Evolutionary conservation across 176 grass and related monocot genomes (phyloP).

Genomic region (Lolium multiflorum): DNA sequence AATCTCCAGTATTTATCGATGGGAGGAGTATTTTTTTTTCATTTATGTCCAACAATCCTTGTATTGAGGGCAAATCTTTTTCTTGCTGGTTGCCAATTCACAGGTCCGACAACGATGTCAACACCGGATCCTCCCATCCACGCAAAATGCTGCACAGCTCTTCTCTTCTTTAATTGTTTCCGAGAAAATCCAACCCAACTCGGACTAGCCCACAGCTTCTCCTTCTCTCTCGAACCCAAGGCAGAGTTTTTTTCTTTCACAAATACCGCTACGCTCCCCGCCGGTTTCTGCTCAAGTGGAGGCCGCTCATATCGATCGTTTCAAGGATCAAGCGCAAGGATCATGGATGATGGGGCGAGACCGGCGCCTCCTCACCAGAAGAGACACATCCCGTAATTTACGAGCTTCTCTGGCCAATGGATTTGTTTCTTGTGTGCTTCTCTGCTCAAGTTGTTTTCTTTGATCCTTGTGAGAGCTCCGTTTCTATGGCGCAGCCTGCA

Average conservation of each 20-base stretch:
- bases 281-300: slow-evolving; percentile 9
- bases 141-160: slow-evolving; percentile 5
- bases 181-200: not conserved
- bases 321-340: not conserved
- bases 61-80: not conserved
- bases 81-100: slow-evolving; percentile 22
- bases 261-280: not conserved
- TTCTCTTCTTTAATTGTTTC: not conserved
- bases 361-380: slow-evolving; percentile 19
- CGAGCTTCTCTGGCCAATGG: slow-evolving; percentile 24
- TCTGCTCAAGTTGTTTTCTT: not conserved
- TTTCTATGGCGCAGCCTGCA: slow-evolving; percentile 40
- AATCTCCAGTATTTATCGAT: no score
- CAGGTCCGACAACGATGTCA: slow-evolving; percentile 40
- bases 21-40: not conserved
- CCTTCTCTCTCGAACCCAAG: slow-evolving; percentile 16
- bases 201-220: slow-evolving; percentile 5
- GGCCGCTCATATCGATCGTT: not conserved
- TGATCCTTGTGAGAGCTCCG: not conserved
- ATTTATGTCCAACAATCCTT: not conserved
- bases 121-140: slow-evolving; percentile 21
- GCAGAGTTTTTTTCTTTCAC: not conserved
- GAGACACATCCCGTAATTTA: slow-evolving; percentile 27
- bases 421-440: not conserved
- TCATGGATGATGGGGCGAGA: slow-evolving; percentile 39